Base-by-base conservation (phyloP, 1,284 basidiomycete species). In the Cerioporus squamosus region DNA sequence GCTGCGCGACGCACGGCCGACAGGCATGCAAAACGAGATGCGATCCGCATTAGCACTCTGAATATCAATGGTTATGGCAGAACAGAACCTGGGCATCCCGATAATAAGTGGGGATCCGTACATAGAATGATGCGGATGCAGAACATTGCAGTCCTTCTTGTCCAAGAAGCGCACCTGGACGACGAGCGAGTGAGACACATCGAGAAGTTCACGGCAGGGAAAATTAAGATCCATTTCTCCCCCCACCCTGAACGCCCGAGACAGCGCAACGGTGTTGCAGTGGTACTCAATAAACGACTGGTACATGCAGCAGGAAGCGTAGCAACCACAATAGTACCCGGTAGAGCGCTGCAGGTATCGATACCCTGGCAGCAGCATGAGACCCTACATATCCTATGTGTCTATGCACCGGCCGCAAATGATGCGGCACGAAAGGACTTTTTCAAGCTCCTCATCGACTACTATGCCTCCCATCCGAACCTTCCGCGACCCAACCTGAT, bases 381-480 rank as follows among this genome's bases (percentile, higher is more conserved):
- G 2, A 59, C 20, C 7, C 18, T 74, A 0, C 61, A 45, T 0
- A 40, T 79, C 0, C 67, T 79, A 0, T 69, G 61, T 0, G 44
- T 79, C 0, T 80, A 81, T 53, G 77, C 77, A 36, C 33, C 33
- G 1, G 77, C 76, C 0, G 78, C 76, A 38, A 56, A 63, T 0
- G 47, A 42, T 0, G 31, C 18, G 0, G 66, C 73, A 10, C 73
- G 75, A 36, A n/a, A 48, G 3, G 12, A 26, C 0, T 78, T 81
- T 64, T 79, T 73, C 70, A 33, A 60, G 7, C 12, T 43, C 0
- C 53, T 78, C 0, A 7, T 53, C 1, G 24, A 51, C 1, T 61
- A 59, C 14, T 68, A 60, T 22, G 48, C 40, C 62, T 9, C 22
- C 17, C 17, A 29, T 1, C 46, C 53, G 0, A 26, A 52, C 0